Percentiles rank a stretch among this genome's conserved stretches.
Evolutionary conservation across 2,329 filamentous ascomycete genomes (phyloP).

Genomic region (Periconia macrospinosa): DNA sequence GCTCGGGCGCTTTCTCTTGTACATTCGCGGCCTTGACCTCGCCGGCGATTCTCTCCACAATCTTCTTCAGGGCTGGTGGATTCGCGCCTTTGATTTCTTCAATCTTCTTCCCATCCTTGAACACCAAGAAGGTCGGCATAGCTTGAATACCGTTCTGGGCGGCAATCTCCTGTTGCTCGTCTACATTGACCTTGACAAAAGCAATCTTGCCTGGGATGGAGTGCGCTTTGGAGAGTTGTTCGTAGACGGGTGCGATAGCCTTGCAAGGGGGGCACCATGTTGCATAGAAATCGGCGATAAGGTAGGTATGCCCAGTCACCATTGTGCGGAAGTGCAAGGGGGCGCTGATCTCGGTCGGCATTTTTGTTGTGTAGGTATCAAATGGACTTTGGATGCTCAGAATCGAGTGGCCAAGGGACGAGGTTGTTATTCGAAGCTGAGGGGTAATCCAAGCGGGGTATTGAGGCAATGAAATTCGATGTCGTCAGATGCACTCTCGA

Average conservation of each 20-base stretch:
- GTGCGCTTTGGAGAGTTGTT: conserved; percentile 55
- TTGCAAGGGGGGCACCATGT: conserved; percentile 62
- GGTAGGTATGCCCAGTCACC: conserved; percentile 37
- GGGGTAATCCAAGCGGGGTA: not conserved
- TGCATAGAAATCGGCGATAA: conserved; percentile 56
- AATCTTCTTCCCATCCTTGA: conserved; percentile 34
- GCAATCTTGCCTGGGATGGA: conserved; percentile 47
- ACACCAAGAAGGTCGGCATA: conserved; percentile 39
- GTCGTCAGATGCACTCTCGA: not conserved
- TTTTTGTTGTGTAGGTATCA: conserved; percentile 8
- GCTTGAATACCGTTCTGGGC: conserved; percentile 54
- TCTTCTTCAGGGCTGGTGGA: conserved; percentile 25
- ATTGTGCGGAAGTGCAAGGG: conserved; percentile 40
- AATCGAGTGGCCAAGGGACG: not conserved
- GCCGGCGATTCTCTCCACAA: conserved; percentile 22
- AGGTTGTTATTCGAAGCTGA: not conserved
- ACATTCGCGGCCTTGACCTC: conserved; percentile 13
- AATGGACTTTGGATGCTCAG: not conserved
- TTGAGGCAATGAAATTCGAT: not conserved
- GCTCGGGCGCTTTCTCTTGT: conserved; percentile 10
- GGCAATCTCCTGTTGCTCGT: conserved; percentile 54
- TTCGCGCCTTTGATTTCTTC: conserved; percentile 35
- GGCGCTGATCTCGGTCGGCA: conserved; percentile 36
- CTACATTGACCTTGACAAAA: conserved; percentile 60
- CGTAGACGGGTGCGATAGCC: conserved; percentile 55